phyloP scores from a whole-genome alignment of 306 rosid genomes.

The Pachyrhizus erosus region DNA sequence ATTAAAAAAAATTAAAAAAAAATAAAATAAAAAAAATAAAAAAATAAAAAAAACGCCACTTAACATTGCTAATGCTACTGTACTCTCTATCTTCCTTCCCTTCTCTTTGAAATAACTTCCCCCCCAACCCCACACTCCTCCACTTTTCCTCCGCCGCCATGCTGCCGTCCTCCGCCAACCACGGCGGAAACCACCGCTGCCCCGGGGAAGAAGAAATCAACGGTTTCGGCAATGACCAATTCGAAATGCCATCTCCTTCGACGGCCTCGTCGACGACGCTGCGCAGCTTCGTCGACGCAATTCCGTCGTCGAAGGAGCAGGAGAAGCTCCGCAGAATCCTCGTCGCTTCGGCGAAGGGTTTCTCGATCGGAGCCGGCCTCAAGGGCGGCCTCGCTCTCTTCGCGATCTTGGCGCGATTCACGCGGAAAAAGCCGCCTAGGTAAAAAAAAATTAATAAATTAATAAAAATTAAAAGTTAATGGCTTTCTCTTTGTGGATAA shows the following conservation, averaged over 20 bases:
- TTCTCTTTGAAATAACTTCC: conserved; percentile 36
- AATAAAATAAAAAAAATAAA: no score
- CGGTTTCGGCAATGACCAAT: conserved; percentile 27
- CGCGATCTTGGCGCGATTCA: conserved; percentile 78
- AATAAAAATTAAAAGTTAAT: no score
- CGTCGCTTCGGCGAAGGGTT: conserved; percentile 83
- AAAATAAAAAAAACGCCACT: background rate
- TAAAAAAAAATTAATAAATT: conserved; percentile 25
- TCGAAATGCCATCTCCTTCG: conserved; percentile 39
- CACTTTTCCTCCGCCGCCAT: conserved; percentile 46
- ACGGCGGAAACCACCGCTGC: conserved; percentile 27
- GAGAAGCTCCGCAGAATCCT: conserved; percentile 72
- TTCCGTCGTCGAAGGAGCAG: conserved; percentile 54
- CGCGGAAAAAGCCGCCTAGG: conserved; percentile 65
- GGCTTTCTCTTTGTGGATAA: background rate
- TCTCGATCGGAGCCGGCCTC: conserved; percentile 92
- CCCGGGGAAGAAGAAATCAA: conserved; percentile 33
- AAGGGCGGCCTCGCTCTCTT: conserved; percentile 96
- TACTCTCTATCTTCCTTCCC: background rate
- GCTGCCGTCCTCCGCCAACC: conserved; percentile 54
- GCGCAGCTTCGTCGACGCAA: conserved; percentile 29
- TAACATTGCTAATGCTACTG: background rate
- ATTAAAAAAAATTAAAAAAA: no score
- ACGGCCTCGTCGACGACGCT: conserved; percentile 43
- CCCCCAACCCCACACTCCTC: background rate